phyloP scores from a whole-genome alignment of 2,329 filamentous ascomycete genomes.

The Phialocephala sp. region DNA sequence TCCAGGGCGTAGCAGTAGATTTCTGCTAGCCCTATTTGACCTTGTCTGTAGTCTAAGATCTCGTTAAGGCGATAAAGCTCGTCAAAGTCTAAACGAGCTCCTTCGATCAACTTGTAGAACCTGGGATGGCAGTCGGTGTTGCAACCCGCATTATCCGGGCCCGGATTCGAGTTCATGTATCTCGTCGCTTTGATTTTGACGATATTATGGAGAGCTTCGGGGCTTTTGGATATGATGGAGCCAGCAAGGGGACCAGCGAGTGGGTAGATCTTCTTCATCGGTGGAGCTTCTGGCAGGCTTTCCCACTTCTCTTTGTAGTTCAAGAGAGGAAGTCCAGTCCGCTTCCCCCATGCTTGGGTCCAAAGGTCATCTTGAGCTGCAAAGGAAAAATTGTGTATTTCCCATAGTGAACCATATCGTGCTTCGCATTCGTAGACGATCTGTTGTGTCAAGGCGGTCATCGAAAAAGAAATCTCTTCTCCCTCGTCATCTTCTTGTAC shows the following conservation, averaged over 20 bases:
- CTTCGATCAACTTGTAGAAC: conserved; percentile 22
- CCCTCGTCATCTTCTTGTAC: conserved; percentile 23
- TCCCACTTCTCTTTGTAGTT: conserved; percentile 26
- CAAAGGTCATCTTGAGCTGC: conserved; percentile 24
- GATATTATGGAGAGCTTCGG: conserved; percentile 23
- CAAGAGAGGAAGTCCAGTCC: conserved; percentile 26
- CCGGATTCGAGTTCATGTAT: conserved; percentile 25
- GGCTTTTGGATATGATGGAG: conserved; percentile 27
- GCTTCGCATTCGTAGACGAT: conserved; percentile 23
- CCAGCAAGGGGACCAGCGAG: conserved; percentile 22
- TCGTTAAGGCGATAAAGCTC: conserved; percentile 23
- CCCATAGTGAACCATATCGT: conserved; percentile 24
- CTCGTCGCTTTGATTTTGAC: conserved; percentile 25
- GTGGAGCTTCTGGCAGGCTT: conserved; percentile 23
- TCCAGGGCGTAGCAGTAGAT: conserved; percentile 21
- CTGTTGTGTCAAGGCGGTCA: conserved; percentile 22
- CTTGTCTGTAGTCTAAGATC: conserved; percentile 25
- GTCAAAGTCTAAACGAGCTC: conserved; percentile 20
- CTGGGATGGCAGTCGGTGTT: conserved; percentile 24
- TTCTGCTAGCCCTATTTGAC: conserved; percentile 24
- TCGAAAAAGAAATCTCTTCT: conserved; percentile 23
- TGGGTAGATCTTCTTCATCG: conserved; percentile 21
- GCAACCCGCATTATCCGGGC: conserved; percentile 23
- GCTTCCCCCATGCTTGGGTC: conserved; percentile 21
- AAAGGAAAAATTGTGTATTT: conserved; percentile 23